These are phyloP conservation scores for Candolleomyces aberdarensis DNA, from an alignment of 768 basidiomycete species.

Conservation along the genomic window DNA sequence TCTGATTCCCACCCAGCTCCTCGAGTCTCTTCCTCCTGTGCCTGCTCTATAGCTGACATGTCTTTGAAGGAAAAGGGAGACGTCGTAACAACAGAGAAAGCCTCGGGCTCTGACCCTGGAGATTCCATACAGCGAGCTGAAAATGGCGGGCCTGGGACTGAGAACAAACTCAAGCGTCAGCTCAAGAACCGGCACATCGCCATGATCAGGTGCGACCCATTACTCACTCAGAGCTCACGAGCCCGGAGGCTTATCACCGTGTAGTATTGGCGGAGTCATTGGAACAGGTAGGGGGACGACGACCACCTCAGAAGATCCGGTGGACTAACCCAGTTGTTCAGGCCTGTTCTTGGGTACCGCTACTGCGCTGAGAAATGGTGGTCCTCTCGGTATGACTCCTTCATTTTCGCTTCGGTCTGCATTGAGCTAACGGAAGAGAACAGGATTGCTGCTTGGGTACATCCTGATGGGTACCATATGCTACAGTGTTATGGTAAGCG, in stretches of 20 bases:
- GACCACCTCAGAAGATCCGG: too few relatives aligned
- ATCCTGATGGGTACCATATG: constrained; percentile 62
- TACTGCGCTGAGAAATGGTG: constrained; percentile 45
- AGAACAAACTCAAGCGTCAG: constrained; percentile 27
- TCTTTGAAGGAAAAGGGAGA: too few relatives aligned
- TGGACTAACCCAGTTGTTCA: constrained; percentile 10
- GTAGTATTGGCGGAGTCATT: constrained; percentile 60
- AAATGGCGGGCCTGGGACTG: background rate
- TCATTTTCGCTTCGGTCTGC: background rate
- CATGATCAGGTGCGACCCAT: constrained; percentile 61
- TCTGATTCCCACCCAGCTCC: too few relatives aligned
- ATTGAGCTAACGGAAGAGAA: background rate
- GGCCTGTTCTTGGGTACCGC: constrained; percentile 73
- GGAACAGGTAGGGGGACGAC: constrained; percentile 42
- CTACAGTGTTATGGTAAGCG: constrained; percentile 64
- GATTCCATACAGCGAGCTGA: background rate
- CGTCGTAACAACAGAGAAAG: too few relatives aligned
- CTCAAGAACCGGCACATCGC: constrained; percentile 77
- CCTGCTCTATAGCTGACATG: too few relatives aligned
- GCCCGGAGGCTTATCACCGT: background rate
- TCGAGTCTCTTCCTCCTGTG: too few relatives aligned
- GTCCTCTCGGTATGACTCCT: constrained; percentile 57
- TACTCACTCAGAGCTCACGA: background rate
- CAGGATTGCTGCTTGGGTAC: constrained; percentile 72
- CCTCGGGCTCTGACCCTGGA: background rate